Conservation (phyloP, 2,329 filamentous ascomycete species). For the Geosmithia flava region DNA sequence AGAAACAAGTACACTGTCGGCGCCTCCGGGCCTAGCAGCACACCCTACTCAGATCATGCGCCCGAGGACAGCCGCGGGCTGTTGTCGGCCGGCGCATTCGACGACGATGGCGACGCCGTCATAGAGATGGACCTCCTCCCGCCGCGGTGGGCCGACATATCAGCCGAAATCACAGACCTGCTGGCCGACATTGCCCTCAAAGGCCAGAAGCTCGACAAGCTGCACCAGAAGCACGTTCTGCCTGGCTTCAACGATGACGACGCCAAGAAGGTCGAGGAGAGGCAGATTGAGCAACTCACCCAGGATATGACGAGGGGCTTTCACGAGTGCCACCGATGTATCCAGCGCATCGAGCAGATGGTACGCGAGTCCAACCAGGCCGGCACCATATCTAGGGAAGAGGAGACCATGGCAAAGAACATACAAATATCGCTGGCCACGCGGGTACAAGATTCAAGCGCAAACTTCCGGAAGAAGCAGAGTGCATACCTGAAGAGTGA, state of each 20-base stretch:
- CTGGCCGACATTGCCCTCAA: slow-evolving; percentile 72
- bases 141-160: slow-evolving; percentile 89
- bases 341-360: slow-evolving; percentile 79
- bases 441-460: slow-evolving; percentile 82
- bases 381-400: slow-evolving; percentile 63
- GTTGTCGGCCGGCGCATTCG: slow-evolving; percentile 66
- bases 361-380: slow-evolving; percentile 66
- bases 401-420: slow-evolving; percentile 93
- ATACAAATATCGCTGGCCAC: slow-evolving; percentile 85
- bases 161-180: slow-evolving; percentile 81
- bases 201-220: slow-evolving; percentile 72
- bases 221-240: slow-evolving; percentile 94
- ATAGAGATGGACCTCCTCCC: slow-evolving; percentile 98
- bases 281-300: slow-evolving; percentile 80
- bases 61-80: slow-evolving; percentile 59
- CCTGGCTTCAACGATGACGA: slow-evolving; percentile 96
- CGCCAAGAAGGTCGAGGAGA: slow-evolving; percentile 74
- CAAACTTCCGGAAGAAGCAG: slow-evolving; percentile 92
- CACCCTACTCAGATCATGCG: slow-evolving; percentile 45
- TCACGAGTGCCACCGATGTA: slow-evolving; percentile 78
- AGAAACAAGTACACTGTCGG: slow-evolving; percentile 55
- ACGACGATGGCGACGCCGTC: slow-evolving; percentile 77
- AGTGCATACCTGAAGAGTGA: slow-evolving; percentile 89
- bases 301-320: slow-evolving; percentile 83
- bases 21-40: slow-evolving; percentile 20